A percentile compares a stretch with the other conserved stretches of the same genome.
Conservation (phyloP, 768 basidiomycete species). For the Trametes punicea region DNA sequence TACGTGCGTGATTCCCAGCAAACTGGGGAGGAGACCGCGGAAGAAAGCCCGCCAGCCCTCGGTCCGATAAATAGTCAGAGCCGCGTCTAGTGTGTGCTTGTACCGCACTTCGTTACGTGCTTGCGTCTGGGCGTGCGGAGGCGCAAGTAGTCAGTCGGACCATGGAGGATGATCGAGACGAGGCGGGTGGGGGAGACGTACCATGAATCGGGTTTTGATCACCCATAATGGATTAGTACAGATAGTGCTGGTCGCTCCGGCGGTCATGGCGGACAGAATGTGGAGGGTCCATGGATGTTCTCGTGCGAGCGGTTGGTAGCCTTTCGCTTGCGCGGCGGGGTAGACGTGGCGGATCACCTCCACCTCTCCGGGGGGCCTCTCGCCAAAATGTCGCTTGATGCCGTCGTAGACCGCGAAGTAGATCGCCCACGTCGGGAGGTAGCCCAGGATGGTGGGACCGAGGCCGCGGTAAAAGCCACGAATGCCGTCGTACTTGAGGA, state of each 20-base stretch:
- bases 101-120: conserved; percentile 75
- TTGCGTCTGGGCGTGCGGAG: conserved; percentile 61
- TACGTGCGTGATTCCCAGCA: conserved; percentile 92
- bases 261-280: conserved; percentile 92
- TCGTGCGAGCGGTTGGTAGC: conserved; percentile 75
- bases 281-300: conserved; percentile 87
- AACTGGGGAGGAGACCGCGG: conserved; percentile 87
- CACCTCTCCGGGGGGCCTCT: conserved; percentile 47
- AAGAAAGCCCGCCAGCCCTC: conserved; percentile 92
- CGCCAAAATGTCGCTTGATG: conserved; percentile 82
- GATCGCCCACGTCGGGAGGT: conserved; percentile 98
- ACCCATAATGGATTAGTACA: conserved; percentile 98
- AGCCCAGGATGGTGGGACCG: conserved; percentile 93
- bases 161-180: conserved; percentile 10
- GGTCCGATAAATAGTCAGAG: conserved; percentile 80
- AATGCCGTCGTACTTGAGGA: conserved; percentile 66
- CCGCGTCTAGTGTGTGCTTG: conserved; percentile 87
- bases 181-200: conserved; percentile 30
- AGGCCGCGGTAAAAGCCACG: conserved; percentile 95
- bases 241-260: conserved; percentile 89
- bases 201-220: conserved; percentile 99
- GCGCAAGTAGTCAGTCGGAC: not conserved
- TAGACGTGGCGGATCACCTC: conserved; percentile 50
- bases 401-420: conserved; percentile 98
- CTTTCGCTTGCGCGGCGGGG: conserved; percentile 81